A percentile compares a stretch with the other conserved stretches of the same genome.
Evolutionary conservation across 495 filamentous ascomycete species (phyloP).

Genomic region (Lepidopterella palustris): DNA sequence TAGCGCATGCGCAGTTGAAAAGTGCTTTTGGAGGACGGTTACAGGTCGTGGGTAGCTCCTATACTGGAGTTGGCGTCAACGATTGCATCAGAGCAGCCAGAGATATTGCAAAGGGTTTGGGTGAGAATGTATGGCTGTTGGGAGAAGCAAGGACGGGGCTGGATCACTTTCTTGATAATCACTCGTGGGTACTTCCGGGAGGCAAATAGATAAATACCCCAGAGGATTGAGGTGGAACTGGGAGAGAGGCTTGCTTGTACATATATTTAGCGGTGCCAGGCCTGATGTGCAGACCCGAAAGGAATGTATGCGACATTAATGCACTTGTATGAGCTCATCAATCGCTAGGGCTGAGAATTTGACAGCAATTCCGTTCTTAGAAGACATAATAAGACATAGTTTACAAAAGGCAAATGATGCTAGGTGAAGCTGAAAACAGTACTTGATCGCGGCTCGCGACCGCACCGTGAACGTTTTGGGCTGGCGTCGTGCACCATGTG

Average conservation of each 20-base stretch:
- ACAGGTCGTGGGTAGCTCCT: constrained; percentile 74
- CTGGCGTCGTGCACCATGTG: too few species aligned
- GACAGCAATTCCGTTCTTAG: too few species aligned
- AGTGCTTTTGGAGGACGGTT: constrained; percentile 56
- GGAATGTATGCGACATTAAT: too few species aligned
- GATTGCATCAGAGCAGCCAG: constrained; percentile 55
- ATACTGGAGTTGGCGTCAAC: constrained; percentile 56
- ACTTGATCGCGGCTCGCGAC: too few species aligned
- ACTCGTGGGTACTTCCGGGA: neutral
- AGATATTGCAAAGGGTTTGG: constrained; percentile 34
- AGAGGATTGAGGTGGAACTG: neutral
- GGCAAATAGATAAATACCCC: neutral
- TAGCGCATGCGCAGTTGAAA: constrained; percentile 50
- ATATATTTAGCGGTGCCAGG: too few species aligned
- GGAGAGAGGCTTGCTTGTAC: neutral
- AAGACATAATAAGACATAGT: too few species aligned
- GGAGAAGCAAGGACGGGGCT: neutral
- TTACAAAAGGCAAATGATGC: too few species aligned
- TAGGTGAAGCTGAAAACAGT: too few species aligned
- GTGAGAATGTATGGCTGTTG: neutral
- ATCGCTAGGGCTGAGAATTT: too few species aligned
- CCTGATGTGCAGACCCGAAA: too few species aligned
- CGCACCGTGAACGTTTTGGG: too few species aligned
- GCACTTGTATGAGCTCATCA: too few species aligned
- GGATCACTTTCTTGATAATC: neutral